Percentiles rank a stretch among this genome's conserved stretches.
Conservation (phyloP, 2,329 filamentous ascomycete genomes). For the Trichoderma simmonsii region DNA sequence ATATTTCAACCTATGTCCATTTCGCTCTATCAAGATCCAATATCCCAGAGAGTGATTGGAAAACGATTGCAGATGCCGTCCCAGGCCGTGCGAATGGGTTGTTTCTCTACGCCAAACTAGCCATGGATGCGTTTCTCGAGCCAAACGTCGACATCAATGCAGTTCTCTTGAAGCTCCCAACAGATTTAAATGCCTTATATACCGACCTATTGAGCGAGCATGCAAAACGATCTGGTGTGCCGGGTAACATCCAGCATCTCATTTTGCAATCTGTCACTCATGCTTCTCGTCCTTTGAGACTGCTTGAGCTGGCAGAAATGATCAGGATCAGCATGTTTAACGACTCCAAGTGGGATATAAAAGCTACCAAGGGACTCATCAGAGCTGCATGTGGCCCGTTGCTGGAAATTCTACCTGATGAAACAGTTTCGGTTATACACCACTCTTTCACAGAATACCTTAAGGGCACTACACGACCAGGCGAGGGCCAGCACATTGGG, state of each 20-base stretch:
- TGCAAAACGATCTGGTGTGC: conserved; percentile 31
- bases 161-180: conserved; percentile 34
- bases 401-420: conserved; percentile 44
- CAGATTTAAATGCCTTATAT: conserved; percentile 40
- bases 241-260: conserved; percentile 33
- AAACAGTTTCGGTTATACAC: conserved; percentile 44
- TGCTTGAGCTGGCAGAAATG: conserved; percentile 40
- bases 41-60: conserved; percentile 21
- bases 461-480: conserved; percentile 22
- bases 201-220: conserved; percentile 39
- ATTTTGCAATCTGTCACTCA: conserved; percentile 43
- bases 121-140: conserved; percentile 39
- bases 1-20: conserved; percentile 39
- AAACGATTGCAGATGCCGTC: conserved; percentile 28
- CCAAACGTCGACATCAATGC: conserved; percentile 25
- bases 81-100: conserved; percentile 39
- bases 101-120: conserved; percentile 44
- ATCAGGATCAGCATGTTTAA: conserved; percentile 21
- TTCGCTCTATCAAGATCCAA: conserved; percentile 20
- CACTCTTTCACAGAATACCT: conserved; percentile 50
- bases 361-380: conserved; percentile 37
- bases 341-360: conserved; percentile 20
- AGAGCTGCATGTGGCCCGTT: conserved; percentile 41
- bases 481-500: not conserved
- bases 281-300: conserved; percentile 38